Evolutionary conservation across 2,329 filamentous ascomycete genomes (phyloP).

Genomic region (Phialemoniopsis sp.): DNA sequence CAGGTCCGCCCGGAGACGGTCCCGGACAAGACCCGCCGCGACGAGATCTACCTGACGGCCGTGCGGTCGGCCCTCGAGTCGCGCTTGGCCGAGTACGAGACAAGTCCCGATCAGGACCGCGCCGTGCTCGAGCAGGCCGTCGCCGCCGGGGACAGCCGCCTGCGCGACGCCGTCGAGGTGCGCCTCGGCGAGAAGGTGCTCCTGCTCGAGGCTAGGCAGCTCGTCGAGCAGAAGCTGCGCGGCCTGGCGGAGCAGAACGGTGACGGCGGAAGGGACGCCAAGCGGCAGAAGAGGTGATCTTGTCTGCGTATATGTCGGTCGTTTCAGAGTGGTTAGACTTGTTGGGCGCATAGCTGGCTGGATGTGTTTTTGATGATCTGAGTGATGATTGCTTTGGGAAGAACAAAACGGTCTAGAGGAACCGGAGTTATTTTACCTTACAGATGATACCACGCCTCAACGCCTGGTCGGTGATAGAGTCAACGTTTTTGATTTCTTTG

Average conservation of each 20-base stretch:
- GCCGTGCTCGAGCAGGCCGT: conserved; percentile 5
- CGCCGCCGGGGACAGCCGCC: conserved; percentile 4
- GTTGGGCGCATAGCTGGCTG: too few species aligned
- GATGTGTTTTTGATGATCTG: too few species aligned
- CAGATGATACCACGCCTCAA: conserved; percentile 6
- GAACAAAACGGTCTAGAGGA: background rate
- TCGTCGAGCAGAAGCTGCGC: conserved; percentile 12
- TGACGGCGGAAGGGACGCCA: conserved; percentile 15
- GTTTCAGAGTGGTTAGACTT: too few species aligned
- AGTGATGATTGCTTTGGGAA: too few species aligned
- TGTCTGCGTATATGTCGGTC: too few species aligned
- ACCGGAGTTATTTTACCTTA: background rate
- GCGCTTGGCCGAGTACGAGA: conserved; percentile 19
- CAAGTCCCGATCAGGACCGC: conserved; percentile 21
- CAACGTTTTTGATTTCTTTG: background rate
- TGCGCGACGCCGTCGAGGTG: conserved; percentile 24
- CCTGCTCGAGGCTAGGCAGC: conserved; percentile 18
- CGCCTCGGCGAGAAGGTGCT: conserved; percentile 29
- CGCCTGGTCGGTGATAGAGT: background rate
- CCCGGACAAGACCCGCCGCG: conserved; percentile 44
- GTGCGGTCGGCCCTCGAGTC: conserved; percentile 23
- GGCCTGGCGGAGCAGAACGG: conserved; percentile 9
- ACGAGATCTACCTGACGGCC: conserved; percentile 37
- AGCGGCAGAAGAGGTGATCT: conserved; percentile 15
- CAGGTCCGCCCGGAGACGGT: conserved; percentile 36